Evolutionary conservation across 768 basidiomycete genomes (phyloP), one percentile per base, ranked within the genome.

Genomic region (Termitomyces heimii): DNA sequence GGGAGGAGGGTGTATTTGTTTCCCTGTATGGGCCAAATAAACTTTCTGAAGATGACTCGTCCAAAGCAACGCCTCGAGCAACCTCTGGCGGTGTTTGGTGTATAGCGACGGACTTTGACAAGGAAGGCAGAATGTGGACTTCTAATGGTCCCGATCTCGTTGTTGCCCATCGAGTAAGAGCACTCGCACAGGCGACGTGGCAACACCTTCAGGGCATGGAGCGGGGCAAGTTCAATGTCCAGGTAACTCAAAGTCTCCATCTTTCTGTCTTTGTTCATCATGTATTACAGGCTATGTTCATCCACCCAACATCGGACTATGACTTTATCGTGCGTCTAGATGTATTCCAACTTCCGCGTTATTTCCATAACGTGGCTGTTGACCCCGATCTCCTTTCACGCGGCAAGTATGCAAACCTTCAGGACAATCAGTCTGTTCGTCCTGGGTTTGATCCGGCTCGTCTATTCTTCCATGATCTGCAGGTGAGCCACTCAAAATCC

Each of bases 311-410:
- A 3, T 75, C 83, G 3, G 89, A 94, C 64, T 99, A 97, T 66
- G 88, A 97, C 63, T 80, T 98, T 62, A 62, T 97, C 8, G 75
- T 98, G 34, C 81, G 89, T 57, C 79, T 98, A 22, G 78, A 94
- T 43, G 77, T 85, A 0, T 51, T 74, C 14, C 70, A 78, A 2
- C 70, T 93, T 2, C 83, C 92, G 1, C 83, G 92, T 22, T 90
- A 93, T 67, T 72, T 80, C 59, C 92, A 98, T 66, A 84, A 86
- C 46, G 65, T 94, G 16, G 62, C 75, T 4, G 78, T 80, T 0
- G 79, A 88, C 60, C 57, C 74, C 2, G 68, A 70, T 1, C 66
- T 80, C 1, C 80, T 87, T 69, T 68, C 74, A 14, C 71, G 67
- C 57, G 75, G 68, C 58, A 75, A 67, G 65, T 80, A 82, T 60